These are phyloP conservation scores for Panaeolus cyanescens DNA, from an alignment of 768 basidiomycete species.

Conservation along the genomic window DNA sequence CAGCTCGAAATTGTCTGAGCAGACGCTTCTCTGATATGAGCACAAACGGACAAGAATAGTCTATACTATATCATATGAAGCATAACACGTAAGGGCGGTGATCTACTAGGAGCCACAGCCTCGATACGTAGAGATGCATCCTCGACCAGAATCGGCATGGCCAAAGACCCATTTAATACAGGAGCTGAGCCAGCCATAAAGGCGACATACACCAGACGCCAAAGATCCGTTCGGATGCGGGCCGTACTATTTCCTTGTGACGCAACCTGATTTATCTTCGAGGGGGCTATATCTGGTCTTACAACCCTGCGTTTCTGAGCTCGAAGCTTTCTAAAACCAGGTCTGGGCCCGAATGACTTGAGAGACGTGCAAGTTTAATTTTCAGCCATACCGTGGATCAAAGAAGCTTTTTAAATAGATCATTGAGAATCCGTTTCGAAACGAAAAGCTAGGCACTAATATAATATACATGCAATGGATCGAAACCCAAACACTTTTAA, in stretches of 20 bases:
- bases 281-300: not conserved
- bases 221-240: not conserved
- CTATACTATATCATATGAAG: not conserved
- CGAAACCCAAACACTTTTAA: no score
- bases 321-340: not conserved
- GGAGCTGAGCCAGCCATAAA: not conserved
- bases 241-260: not conserved
- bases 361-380: no score
- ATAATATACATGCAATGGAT: no score
- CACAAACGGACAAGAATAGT: not conserved
- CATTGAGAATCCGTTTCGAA: no score
- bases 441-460: no score
- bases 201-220: not conserved
- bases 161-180: not conserved
- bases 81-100: not conserved
- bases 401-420: no score
- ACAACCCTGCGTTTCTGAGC: not conserved
- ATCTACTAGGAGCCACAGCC: no score
- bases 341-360: not conserved
- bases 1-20: not conserved
- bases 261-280: not conserved
- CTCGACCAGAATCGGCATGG: not conserved
- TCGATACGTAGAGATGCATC: no score
- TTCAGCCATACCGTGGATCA: no score
- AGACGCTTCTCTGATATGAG: not conserved